Percentiles rank a stretch among this genome's conserved stretches.
Conservation (phyloP, 2,329 filamentous ascomycete species). For the Pezicula carpinea region DNA sequence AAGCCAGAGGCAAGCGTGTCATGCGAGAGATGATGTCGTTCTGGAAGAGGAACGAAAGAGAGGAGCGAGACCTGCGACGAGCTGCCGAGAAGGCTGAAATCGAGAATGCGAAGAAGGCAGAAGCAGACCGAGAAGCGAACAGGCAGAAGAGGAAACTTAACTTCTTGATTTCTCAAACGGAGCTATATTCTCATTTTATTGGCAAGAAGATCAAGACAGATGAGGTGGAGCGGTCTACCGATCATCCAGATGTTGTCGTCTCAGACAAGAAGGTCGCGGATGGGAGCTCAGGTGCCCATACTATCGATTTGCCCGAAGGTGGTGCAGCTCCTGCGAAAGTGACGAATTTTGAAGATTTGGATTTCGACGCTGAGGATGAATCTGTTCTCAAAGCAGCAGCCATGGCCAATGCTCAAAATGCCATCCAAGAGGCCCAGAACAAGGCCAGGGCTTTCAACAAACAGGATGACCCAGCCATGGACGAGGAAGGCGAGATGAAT, state of each 20-base stretch:
- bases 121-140: constrained; percentile 95
- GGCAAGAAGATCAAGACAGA: constrained; percentile 99
- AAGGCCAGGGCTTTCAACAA: constrained; percentile 93
- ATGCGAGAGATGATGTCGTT: constrained; percentile 99
- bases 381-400: constrained; percentile 75
- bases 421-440: constrained; percentile 89
- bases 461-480: constrained; percentile 59
- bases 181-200: constrained; percentile 98
- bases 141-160: constrained; percentile 98
- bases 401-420: constrained; percentile 92
- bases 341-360: constrained; percentile 88
- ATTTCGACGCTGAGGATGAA: constrained; percentile 95
- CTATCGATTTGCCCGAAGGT: constrained; percentile 45
- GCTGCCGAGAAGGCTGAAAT: constrained; percentile 93
- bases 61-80: constrained; percentile 91
- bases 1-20: constrained; percentile 91
- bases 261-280: constrained; percentile 42
- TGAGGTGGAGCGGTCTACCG: constrained; percentile 85
- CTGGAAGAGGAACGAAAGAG: constrained; percentile 98
- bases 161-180: constrained; percentile 97
- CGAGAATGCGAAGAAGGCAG: constrained; percentile 92
- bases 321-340: constrained; percentile 64
- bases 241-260: constrained; percentile 66
- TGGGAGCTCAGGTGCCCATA: constrained; percentile 31
- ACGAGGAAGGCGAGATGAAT: constrained; percentile 97